These are phyloP conservation scores for Vitis labrusca DNA, from an alignment of 164 flowering plant species.

Conservation along the genomic window DNA sequence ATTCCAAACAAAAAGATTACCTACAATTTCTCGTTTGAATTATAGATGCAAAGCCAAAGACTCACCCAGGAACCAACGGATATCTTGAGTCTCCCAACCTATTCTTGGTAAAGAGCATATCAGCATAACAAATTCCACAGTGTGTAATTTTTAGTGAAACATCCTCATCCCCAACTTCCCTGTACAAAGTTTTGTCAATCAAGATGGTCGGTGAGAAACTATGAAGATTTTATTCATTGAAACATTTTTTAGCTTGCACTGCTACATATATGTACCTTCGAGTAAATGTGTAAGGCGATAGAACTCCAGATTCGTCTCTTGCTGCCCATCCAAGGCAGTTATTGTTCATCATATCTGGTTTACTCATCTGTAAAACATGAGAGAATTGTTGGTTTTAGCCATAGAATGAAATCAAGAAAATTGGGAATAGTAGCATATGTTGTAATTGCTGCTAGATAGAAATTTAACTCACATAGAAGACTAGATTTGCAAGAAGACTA, in stretches of 20 bases:
- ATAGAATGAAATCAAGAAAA: no score
- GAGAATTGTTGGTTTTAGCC: no score
- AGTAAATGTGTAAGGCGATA: conserved; percentile 24
- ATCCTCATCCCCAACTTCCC: conserved; percentile 24
- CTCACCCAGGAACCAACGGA: conserved; percentile 29
- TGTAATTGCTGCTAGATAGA: no score
- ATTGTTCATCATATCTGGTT: neutral
- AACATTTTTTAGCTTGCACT: no score
- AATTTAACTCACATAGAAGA: no score
- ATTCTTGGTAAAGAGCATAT: conserved; percentile 23
- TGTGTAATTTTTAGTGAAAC: conserved; percentile 19
- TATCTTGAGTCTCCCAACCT: conserved; percentile 13
- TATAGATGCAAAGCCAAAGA: no score
- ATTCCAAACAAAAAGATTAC: neutral
- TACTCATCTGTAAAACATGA: no score
- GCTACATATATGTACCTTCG: conserved; percentile 11
- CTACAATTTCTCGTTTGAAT: no score
- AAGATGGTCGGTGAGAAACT: no score
- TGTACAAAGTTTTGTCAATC: conserved; percentile 1
- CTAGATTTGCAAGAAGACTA: no score
- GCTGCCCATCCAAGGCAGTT: conserved; percentile 33
- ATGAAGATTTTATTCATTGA: no score
- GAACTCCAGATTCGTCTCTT: conserved; percentile 23
- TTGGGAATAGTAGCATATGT: no score
- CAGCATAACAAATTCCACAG: conserved; percentile 30